Base-by-base conservation (phyloP, 805 yeast genomes). In the Zygotorulaspora florentina region DNA sequence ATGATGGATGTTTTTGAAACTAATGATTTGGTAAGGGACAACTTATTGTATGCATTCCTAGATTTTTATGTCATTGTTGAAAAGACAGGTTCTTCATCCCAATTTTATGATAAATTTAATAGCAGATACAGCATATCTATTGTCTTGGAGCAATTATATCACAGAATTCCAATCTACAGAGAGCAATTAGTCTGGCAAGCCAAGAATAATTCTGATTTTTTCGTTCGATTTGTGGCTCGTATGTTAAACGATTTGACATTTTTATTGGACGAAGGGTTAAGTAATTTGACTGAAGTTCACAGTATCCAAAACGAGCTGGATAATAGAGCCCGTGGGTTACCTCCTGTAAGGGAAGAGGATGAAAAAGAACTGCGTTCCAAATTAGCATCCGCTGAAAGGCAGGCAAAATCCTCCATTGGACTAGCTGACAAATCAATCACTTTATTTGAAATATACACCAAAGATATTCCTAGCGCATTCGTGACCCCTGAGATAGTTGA, bases 81-180 rank as follows among this genome's bases (percentile, higher is more conserved):
- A 64, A 89, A 87, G 59, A 93, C 99, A 0, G 99, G 99, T 8
- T 85, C 96, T 1, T 83, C 91, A 7, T 81, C 95, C 0, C 98
- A 93, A 66, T 93, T 91, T 62, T 91, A 91, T 65, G 99, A 93
- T 65, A 93, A 93, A 67, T 93, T 93, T 70, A 90, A 88, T 64
- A 79, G 87, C 36, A 77, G 99, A 64, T 91, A 81, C 66, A 84
- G 87, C 61, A 87, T 93, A 25, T 85, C 96, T 0, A 78, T 78
- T 39, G 84, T 93, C 28, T 69, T 93, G 57, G 91, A 88, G 62
- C 81, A 82, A 55, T 70, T 93, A 44, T 93, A 97, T 95, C 41
- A 53, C 25, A 76, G 81, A 47, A 79, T 79, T 54, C 83, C 81
- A 17, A 61, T 70, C 26, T 91, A 87, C 66, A 77, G 83, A 48